Base-by-base conservation (phyloP, 805 yeast genomes). In the Trichomonascus vanleenenianus region DNA sequence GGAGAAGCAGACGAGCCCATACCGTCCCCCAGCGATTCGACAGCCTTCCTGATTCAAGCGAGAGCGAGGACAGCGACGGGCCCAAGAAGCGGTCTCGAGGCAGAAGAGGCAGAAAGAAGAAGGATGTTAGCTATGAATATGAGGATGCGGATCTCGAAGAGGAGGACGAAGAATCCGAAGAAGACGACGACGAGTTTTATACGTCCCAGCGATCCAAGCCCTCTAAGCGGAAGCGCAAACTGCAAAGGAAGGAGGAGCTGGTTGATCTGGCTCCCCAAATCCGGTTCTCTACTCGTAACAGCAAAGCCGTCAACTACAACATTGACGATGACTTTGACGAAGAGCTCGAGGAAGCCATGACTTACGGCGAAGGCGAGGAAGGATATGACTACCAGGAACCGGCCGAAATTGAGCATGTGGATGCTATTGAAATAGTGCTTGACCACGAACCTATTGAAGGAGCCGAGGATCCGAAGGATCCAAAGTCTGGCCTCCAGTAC, bases 221-320 rank as follows among this genome's bases (percentile, higher is more conserved):
- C 30, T 33, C 30, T 20, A 46, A 46, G 40, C 42, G 49, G 14
- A 15, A 14, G 4, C 37, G 36, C n/a, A 31, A 32, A 33, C 38
- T 27, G 16, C 43, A 20, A 14, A 48, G 30, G 55, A 47, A 25
- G 58, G 49, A 57, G 37, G 33, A 19, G 25, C 30, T 42, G 34
- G 30, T 35, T n/a, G 39, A 43, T n/a, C 46, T 44, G 10, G 51
- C 58, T 30, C 47, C 59, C 5, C 63, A 59, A 25, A 52, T 60
- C 57, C 73, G 97, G 49, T 86, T 87, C 54, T 83, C 94, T 14
- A 74, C 89, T 2, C 74, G 97, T 61, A 83, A 81, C 56, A 75
- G 72, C 53, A 77, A 70, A 50, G 70, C 73, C n/a, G 79, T 89
- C 37, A 87, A 86, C 60, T 89, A 89, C 59, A 79, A 75, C 34